Percentiles rank a stretch among this genome's conserved stretches.
Evolutionary conservation across 2,329 filamentous ascomycete species (phyloP).

Genomic region (Sphaerostilbella broomeana): DNA sequence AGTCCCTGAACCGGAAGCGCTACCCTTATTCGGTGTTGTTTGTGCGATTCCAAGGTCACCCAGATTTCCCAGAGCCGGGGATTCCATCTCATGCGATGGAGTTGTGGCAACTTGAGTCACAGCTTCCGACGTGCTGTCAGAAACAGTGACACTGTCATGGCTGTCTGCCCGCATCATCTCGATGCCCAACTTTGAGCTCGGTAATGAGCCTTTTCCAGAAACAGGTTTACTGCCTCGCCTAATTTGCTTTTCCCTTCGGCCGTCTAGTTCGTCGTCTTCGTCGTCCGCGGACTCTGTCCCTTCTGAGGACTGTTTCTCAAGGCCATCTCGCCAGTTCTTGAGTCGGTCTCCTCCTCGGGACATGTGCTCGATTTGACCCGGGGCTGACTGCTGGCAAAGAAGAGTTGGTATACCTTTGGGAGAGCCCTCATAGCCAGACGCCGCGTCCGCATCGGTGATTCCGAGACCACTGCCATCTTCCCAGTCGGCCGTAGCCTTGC

Average conservation of each 20-base stretch:
- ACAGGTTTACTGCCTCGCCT: constrained; percentile 36
- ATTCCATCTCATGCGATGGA: constrained; percentile 37
- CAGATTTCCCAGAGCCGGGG: constrained; percentile 23
- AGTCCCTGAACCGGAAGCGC: constrained; percentile 1
- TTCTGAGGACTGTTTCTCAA: constrained; percentile 67
- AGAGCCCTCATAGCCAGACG: constrained; percentile 27
- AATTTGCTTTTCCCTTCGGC: constrained; percentile 37
- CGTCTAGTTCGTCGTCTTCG: constrained; percentile 84
- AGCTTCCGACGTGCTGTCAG: constrained; percentile 46
- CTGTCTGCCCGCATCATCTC: constrained; percentile 99
- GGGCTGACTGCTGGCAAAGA: constrained; percentile 57
- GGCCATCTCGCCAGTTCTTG: constrained; percentile 64
- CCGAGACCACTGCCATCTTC: constrained; percentile 68
- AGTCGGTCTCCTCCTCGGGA: constrained; percentile 66
- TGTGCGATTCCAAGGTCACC: constrained; percentile 12
- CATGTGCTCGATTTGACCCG: constrained; percentile 50
- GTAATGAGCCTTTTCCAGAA: constrained; percentile 48
- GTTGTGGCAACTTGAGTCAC: constrained; percentile 46
- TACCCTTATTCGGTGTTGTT: constrained; percentile 20
- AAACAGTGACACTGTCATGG: constrained; percentile 66
- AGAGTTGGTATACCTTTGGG: constrained; percentile 46
- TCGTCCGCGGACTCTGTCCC: constrained; percentile 85
- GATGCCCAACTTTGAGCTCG: constrained; percentile 82
- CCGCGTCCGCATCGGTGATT: constrained; percentile 58
- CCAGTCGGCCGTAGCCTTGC: constrained; percentile 72